Evolutionary conservation across 73 alveolate species (phyloP), one percentile per base, ranked within the genome.

Genomic region (Diophrys appendiculata): DNA sequence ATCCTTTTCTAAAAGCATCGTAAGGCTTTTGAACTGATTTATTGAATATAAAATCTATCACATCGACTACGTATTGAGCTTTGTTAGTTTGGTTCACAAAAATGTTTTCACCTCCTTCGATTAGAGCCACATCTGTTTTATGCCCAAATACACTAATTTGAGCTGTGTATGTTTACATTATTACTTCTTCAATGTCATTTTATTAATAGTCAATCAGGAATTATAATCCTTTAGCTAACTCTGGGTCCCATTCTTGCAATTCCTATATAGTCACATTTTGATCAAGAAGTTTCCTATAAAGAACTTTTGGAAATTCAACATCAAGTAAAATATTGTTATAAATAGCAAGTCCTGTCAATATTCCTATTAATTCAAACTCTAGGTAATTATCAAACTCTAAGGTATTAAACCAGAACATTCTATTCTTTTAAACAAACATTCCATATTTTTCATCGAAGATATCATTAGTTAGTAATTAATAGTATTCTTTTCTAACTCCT

Each of bases 401-500:
- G 26, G 84, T 77, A 84, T 83, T 89, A 76, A 92, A 89, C 96
- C 96, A 88, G 55, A 77, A 81, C 82, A 77, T 60, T 35, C 71
- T 33, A 54, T 76, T 72, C 25, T 89, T 75, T 64, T 82, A 75
- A 32, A 80, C 84, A 67, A 89, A 92, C 97, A 92, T 92, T n/a
- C 91, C 95, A 33, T 54, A 92, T 79, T 92, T 87, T 43, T 83
- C 88, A 25, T 60, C 72, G 29, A 70, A 80, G 56, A 86, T 14
- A 28, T 88, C 68, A 67, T 80, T 86, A 23, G 89, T 80, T 29
- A 92, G 85, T 28, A 92, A 56, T 86, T 89, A 87, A 85, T 88
- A 92, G 76, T 83, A 92, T 69, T 92, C 97, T 18, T 93, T 92
- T 65, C 80, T 79, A 14, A 89, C 97, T 23, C 95, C 97, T n/a